Evolutionary conservation across 202 grass and related monocot species (phyloP).

Genomic region (Musa balbisiana): DNA sequence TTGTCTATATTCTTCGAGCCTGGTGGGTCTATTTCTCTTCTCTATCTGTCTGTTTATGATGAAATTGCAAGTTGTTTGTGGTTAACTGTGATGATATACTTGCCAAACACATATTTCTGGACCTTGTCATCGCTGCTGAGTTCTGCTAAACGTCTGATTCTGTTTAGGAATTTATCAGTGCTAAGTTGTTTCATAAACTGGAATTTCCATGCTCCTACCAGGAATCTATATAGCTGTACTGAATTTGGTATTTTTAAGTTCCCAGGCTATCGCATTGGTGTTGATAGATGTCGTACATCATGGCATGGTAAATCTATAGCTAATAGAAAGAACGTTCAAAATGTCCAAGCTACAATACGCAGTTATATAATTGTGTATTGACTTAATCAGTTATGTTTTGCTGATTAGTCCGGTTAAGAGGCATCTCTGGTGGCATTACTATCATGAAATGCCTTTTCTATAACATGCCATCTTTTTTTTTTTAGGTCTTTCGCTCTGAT

Average conservation of each 20-base stretch:
- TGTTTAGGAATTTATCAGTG: neutral
- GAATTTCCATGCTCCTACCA: neutral
- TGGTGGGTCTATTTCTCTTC: neutral
- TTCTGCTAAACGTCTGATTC: neutral
- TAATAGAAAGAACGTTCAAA: neutral
- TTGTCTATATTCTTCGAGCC: conserved; percentile 94
- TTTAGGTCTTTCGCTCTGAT: neutral
- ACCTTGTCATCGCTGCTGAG: neutral
- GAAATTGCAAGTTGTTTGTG: neutral
- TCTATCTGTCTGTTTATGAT: neutral
- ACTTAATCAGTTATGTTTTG: no score
- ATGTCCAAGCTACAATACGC: neutral
- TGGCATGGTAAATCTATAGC: neutral
- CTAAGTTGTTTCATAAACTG: neutral
- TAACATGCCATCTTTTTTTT: neutral
- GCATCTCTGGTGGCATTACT: neutral
- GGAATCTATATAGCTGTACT: neutral
- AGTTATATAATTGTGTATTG: neutral
- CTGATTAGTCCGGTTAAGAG: no score
- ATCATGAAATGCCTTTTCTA: neutral
- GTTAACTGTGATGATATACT: neutral
- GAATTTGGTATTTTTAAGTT: no score
- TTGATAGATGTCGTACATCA: neutral
- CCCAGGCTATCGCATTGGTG: neutral
- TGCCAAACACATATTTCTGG: no score